Conservation (phyloP, 148 eudicot genomes). For the Pharnaceum exiguum region DNA sequence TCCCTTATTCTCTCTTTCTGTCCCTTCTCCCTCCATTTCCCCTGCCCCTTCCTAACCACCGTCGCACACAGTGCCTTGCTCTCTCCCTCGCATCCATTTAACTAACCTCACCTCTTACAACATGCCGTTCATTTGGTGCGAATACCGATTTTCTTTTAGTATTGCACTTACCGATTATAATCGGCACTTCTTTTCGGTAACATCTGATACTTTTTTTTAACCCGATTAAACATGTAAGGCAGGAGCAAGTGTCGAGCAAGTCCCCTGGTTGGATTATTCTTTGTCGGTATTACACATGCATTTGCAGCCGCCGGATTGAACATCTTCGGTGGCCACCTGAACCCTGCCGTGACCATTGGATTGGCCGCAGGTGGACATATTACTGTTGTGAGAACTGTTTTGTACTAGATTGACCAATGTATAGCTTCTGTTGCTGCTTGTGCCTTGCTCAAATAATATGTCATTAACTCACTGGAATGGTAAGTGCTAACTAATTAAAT, state of each 20-base stretch:
- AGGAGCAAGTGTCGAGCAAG: conserved; percentile 37
- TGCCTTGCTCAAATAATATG: conserved; percentile 61
- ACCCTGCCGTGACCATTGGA: conserved; percentile 86
- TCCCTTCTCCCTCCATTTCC: too few species aligned
- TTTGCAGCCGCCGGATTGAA: conserved; percentile 79
- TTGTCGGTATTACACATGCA: conserved; percentile 76
- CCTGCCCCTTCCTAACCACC: too few species aligned
- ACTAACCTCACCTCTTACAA: too few species aligned
- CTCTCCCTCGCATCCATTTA: too few species aligned
- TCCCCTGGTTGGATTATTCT: conserved; percentile 59
- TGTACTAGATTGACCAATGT: conserved; percentile 80
- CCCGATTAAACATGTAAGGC: conserved; percentile 59
- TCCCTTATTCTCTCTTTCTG: too few species aligned
- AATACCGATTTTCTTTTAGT: too few species aligned
- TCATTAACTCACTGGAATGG: conserved; percentile 88
- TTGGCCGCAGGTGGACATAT: conserved; percentile 75
- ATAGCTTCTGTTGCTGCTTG: conserved; percentile 88
- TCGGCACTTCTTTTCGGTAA: too few species aligned
- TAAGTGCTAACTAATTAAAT: too few species aligned
- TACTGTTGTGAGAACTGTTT: conserved; percentile 57
- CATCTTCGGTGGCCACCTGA: conserved; percentile 83
- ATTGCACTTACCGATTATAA: too few species aligned
- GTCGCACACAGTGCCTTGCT: too few species aligned
- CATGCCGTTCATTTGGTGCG: too few species aligned
- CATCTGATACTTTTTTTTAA: too few species aligned